Percentiles rank a stretch among this genome's conserved stretches.
Conservation (phyloP, 2,329 filamentous ascomycete species). For the Neocatenulostroma microsporum region DNA sequence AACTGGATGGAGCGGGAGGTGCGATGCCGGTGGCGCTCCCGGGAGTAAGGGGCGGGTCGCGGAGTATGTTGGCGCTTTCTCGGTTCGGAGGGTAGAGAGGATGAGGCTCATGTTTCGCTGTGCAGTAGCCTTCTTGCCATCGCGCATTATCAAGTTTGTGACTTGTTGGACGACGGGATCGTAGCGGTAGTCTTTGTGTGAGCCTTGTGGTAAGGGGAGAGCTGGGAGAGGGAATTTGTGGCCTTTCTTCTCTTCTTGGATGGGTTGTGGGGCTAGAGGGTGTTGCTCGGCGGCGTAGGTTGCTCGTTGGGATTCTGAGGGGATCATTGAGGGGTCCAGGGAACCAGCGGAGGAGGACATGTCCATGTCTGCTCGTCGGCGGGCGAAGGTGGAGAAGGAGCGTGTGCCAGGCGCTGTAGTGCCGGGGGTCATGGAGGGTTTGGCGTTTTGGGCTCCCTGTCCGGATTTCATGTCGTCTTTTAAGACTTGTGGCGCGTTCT, state of each 20-base stretch:
- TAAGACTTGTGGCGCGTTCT: slow-evolving; percentile 60
- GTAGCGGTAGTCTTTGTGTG: slow-evolving; percentile 71
- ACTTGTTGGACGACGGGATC: slow-evolving; percentile 79
- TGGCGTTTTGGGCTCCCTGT: slow-evolving; percentile 18
- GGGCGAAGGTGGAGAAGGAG: slow-evolving; percentile 51
- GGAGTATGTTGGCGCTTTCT: slow-evolving; percentile 68
- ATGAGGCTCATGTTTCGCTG: slow-evolving; percentile 84
- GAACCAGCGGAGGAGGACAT: slow-evolving; percentile 6
- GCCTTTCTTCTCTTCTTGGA: slow-evolving; percentile 38
- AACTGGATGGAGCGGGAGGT: slow-evolving; percentile 82
- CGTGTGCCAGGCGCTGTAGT: slow-evolving; percentile 37
- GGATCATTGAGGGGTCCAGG: slow-evolving; percentile 23
- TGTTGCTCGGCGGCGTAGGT: slow-evolving; percentile 11
- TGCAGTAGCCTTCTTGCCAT: slow-evolving; percentile 85
- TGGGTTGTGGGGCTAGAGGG: background rate
- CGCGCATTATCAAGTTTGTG: slow-evolving; percentile 80
- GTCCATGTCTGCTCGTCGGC: slow-evolving; percentile 22
- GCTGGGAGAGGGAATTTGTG: slow-evolving; percentile 70
- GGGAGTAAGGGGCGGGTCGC: slow-evolving; percentile 64
- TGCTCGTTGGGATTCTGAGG: slow-evolving; percentile 19
- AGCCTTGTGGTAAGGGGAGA: slow-evolving; percentile 54
- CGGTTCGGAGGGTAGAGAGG: slow-evolving; percentile 74
- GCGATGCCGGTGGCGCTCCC: slow-evolving; percentile 62
- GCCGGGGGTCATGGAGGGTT: slow-evolving; percentile 14
- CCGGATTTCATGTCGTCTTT: slow-evolving; percentile 49